Evolutionary conservation across 1,139 yeast genomes (phyloP), one percentile per base, ranked within the genome.

Genomic region (Pichia sp.): DNA sequence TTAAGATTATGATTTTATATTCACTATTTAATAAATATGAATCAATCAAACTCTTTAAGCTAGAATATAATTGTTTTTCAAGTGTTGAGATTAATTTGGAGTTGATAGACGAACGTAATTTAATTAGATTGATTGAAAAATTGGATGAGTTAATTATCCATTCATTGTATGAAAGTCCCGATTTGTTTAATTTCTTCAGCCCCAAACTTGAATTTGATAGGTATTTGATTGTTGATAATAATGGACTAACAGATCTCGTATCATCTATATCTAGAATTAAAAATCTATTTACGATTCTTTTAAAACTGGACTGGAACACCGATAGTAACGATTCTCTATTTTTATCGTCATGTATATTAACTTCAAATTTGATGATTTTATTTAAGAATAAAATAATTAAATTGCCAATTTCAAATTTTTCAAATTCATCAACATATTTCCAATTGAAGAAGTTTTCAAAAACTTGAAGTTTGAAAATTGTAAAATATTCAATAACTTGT

Each of bases 361-460:
- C 81, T 2, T 79, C 76, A 23, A 79, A 68, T 23, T 69, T 68
- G 39, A 87, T 62, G 7, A 85, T 71, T 36, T 73, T 74, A 12
- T 77, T 68, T 59, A 88, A 82, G 2, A 81, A 69, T 27, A 72
- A 73, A 12, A 85, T 68, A 7, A 82, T 70, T 46, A 74, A 68
- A 4, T 73, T 69, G 0, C 94, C 89, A 43, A 88, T 72, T 54
- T 79, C 77, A 58, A 79, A 70, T 54, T 80, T 79, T 59, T 88
- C 87, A 43, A 69, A 64, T 1, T 77, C 68, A 25, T 73, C 65
- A 30, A 70, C 67, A 62, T 80, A 88, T 51, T 79, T 75, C 82
- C 96, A 87, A 58, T 76, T 79, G 7, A 75, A 68, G 59, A 82
- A 85, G 54, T 87, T 81, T 59, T 88, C 96, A 65, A 82, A 87